phyloP scores from a whole-genome alignment of 176 grass and related monocot species.

The Hyparrhenia diplandra region DNA sequence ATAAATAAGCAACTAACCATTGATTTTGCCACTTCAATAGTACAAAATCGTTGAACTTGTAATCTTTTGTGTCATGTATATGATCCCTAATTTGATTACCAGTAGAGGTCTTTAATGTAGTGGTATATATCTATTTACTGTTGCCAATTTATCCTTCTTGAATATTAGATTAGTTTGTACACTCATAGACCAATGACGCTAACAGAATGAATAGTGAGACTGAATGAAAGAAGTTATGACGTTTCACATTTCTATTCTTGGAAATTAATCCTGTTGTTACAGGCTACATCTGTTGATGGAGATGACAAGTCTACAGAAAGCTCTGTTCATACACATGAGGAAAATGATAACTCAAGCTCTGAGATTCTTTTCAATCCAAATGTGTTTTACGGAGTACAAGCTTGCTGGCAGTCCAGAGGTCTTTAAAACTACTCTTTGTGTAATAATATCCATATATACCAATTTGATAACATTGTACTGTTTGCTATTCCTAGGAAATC shows the following conservation, averaged over 20 bases:
- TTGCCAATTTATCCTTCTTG: background rate
- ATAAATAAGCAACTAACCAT: too few species aligned
- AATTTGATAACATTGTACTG: slow-evolving; percentile 11
- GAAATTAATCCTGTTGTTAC: slow-evolving; percentile 19
- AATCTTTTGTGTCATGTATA: background rate
- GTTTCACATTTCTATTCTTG: background rate
- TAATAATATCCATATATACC: slow-evolving; percentile 7
- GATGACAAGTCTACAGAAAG: slow-evolving; percentile 27
- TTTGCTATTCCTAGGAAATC: slow-evolving; percentile 65
- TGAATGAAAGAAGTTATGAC: background rate
- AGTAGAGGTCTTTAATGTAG: background rate
- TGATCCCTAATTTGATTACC: background rate
- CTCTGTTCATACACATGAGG: background rate
- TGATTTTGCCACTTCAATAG: too few species aligned
- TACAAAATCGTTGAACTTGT: background rate
- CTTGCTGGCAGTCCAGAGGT: slow-evolving; percentile 80
- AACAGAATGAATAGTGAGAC: background rate
- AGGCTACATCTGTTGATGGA: slow-evolving; percentile 39
- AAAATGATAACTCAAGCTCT: slow-evolving; percentile 7
- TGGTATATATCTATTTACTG: background rate
- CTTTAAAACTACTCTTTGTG: slow-evolving; percentile 22
- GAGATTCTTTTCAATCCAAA: slow-evolving; percentile 93
- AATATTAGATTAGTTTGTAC: background rate
- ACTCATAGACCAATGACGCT: background rate
- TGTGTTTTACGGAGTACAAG: slow-evolving; percentile 96